Evolutionary conservation across 495 filamentous ascomycete genomes (phyloP).

Genomic region (Lophium mytilinum): DNA sequence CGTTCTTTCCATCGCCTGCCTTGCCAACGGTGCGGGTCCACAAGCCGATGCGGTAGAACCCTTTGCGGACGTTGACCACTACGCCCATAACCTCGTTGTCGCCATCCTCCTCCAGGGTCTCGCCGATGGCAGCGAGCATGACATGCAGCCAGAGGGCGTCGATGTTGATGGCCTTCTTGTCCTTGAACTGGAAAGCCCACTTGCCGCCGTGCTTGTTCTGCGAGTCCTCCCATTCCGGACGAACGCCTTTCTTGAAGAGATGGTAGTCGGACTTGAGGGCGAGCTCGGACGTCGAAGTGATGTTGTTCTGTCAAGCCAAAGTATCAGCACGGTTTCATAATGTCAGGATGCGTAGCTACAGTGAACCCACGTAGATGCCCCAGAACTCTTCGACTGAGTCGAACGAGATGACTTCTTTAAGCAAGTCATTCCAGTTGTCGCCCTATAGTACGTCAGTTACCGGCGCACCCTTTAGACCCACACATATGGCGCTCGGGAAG

Average conservation of each 20-base stretch:
- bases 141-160: constrained; percentile 96
- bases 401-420: constrained; percentile 98
- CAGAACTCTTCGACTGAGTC: constrained; percentile 99
- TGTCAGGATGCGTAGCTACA: not conserved
- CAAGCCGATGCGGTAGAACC: constrained; percentile 88
- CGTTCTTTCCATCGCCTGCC: constrained; percentile 59
- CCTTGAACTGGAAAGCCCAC: constrained; percentile 96
- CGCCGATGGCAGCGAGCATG: constrained; percentile 92
- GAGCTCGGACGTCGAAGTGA: constrained; percentile 88
- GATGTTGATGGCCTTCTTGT: constrained; percentile 81
- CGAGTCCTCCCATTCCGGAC: constrained; percentile 94
- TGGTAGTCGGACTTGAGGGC: constrained; percentile 98
- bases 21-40: constrained; percentile 92
- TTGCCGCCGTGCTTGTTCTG: constrained; percentile 99
- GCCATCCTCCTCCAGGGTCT: constrained; percentile 86
- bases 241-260: constrained; percentile 94
- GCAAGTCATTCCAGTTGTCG: constrained; percentile 95
- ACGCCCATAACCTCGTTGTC: constrained; percentile 98
- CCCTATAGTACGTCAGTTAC: constrained; percentile 46
- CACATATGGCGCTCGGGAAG: not conserved
- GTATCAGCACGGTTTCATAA: constrained; percentile 16
- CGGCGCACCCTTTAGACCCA: not conserved
- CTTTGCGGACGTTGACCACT: constrained; percentile 96
- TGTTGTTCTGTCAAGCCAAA: constrained; percentile 71
- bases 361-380: constrained; percentile 84